phyloP scores from a whole-genome alignment of 768 basidiomycete genomes.

The Lactarius quietus region DNA sequence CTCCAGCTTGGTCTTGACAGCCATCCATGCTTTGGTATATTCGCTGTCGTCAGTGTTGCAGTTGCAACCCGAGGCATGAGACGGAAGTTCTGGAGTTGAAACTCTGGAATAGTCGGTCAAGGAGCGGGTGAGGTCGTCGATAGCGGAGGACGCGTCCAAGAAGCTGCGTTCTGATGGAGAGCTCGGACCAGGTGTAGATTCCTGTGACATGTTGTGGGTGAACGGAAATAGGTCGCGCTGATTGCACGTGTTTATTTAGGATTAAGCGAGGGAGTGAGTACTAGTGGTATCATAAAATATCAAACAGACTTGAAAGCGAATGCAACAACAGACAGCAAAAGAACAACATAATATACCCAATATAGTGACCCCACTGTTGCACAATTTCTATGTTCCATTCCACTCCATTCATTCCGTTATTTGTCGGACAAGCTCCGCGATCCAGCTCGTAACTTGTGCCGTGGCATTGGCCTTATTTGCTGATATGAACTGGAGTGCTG shows the following conservation, averaged over 20 bases:
- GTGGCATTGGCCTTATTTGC: conserved; percentile 37
- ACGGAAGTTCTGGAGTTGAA: conserved; percentile 66
- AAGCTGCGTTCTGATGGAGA: conserved; percentile 33
- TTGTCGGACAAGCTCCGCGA: conserved; percentile 55
- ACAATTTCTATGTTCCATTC: conserved; percentile 7
- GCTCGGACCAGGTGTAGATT: conserved; percentile 25
- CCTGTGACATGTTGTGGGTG: conserved; percentile 6
- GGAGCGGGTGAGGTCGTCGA: conserved; percentile 77
- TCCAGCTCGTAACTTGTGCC: conserved; percentile 70
- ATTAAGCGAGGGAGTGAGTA: conserved; percentile 12
- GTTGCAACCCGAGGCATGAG: conserved; percentile 51
- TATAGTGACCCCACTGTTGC: not conserved
- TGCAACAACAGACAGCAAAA: conserved; percentile 18
- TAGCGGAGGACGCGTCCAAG: conserved; percentile 41
- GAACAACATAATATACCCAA: conserved; percentile 12
- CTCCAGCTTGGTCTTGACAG: conserved; percentile 67
- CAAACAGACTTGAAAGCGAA: conserved; percentile 13
- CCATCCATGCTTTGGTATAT: conserved; percentile 57
- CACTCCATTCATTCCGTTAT: conserved; percentile 41
- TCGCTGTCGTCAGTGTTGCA: conserved; percentile 66
- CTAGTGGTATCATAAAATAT: conserved; percentile 23
- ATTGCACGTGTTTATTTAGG: conserved; percentile 17
- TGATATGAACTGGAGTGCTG: conserved; percentile 66
- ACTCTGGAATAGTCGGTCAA: conserved; percentile 68
- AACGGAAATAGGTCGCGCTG: not conserved